Evolutionary conservation across 2,329 filamentous ascomycete species (phyloP).

Genomic region (Apiospora pterosperma): DNA sequence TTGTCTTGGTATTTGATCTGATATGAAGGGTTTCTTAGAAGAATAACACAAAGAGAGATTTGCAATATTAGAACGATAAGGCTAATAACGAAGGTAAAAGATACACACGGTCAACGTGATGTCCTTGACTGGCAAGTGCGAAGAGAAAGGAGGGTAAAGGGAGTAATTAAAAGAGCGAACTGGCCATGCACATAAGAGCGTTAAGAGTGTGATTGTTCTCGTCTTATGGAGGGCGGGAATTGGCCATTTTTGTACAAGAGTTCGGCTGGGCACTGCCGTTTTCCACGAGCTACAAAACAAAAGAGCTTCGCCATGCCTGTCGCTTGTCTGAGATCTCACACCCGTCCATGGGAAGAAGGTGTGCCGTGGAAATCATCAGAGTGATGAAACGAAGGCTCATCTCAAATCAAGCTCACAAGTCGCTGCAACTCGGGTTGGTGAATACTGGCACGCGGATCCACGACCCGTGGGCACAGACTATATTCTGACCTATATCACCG

Average conservation of each 20-base stretch:
- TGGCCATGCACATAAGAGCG: background rate
- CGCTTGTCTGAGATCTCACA: background rate
- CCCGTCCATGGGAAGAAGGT: constrained; percentile 1
- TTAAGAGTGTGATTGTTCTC: background rate
- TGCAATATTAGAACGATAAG: background rate
- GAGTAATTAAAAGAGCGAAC: constrained; percentile 2
- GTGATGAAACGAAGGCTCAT: background rate
- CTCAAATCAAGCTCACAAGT: background rate
- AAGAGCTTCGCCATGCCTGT: background rate
- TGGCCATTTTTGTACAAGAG: background rate
- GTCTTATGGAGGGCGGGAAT: background rate
- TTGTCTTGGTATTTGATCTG: background rate
- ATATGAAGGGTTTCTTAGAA: background rate
- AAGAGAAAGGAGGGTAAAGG: background rate
- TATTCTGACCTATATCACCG: background rate
- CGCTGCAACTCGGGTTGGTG: background rate
- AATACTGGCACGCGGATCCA: background rate
- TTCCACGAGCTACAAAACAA: background rate
- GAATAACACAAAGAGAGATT: background rate
- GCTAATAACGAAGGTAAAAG: background rate
- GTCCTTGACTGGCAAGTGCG: constrained; percentile 2
- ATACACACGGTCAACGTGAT: constrained; percentile 9
- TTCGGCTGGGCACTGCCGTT: background rate
- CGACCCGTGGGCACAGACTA: background rate
- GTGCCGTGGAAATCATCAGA: background rate